These are phyloP conservation scores for Citrus sp. DNA, from an alignment of 345 rosid genomes.

Conservation along the genomic window DNA sequence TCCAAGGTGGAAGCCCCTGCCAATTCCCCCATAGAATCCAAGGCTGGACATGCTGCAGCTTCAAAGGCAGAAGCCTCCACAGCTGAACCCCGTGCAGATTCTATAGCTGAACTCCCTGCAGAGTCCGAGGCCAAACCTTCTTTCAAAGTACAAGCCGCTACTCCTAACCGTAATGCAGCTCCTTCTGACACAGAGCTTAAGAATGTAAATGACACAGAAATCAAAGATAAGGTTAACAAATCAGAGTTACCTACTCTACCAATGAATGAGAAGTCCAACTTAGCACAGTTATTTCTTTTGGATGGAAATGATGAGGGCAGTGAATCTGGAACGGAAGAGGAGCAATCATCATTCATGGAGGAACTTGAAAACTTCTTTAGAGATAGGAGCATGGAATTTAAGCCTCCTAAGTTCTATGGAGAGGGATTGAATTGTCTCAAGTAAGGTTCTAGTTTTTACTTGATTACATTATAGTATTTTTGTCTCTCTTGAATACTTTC, in stretches of 20 bases:
- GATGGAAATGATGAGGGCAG: conserved; percentile 42
- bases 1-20: not conserved
- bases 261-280: conserved; percentile 33
- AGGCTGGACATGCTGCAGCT: not conserved
- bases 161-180: conserved; percentile 28
- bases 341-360: conserved; percentile 52
- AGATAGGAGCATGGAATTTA: conserved; percentile 60
- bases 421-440: conserved; percentile 67
- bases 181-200: conserved; percentile 35
- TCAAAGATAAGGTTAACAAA: conserved; percentile 30
- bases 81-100: not conserved
- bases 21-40: not conserved
- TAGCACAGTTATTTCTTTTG: conserved; percentile 42
- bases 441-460: conserved; percentile 32
- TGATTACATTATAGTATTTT: not conserved
- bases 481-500: not conserved
- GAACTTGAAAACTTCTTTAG: conserved; percentile 57
- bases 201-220: conserved; percentile 25
- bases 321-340: conserved; percentile 68
- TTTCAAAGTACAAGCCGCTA: conserved; percentile 20
- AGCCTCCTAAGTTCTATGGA: conserved; percentile 71
- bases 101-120: not conserved
- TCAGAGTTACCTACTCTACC: conserved; percentile 19
- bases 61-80: not conserved
- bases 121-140: conserved; percentile 19